Evolutionary conservation across 192 early-diverging fungal genomes (phyloP).

Genomic region (Coemansia sp.): DNA sequence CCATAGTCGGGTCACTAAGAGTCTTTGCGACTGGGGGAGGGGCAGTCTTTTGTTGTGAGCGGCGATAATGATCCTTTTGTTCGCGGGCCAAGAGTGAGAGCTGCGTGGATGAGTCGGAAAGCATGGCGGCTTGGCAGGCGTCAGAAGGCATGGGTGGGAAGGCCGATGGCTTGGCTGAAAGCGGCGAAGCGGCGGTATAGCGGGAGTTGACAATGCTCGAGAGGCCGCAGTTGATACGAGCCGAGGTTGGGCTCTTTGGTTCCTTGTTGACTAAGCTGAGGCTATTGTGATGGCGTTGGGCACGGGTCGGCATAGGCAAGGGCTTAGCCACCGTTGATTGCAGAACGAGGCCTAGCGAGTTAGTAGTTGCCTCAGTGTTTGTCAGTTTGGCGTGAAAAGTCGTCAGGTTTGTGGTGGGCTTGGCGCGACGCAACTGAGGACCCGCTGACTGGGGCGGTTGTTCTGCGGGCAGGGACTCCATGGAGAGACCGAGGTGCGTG

Average conservation of each 20-base stretch:
- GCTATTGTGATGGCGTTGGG: slow-evolving; percentile 52
- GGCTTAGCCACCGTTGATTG: slow-evolving; percentile 33
- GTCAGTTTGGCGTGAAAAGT: slow-evolving; percentile 33
- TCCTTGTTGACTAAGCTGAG: slow-evolving; percentile 22
- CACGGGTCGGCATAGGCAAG: slow-evolving; percentile 37
- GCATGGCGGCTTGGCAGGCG: slow-evolving; percentile 55
- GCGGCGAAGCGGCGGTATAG: slow-evolving; percentile 9
- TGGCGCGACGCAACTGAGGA: slow-evolving; percentile 43
- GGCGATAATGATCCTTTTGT: slow-evolving; percentile 13
- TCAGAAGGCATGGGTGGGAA: slow-evolving; percentile 57
- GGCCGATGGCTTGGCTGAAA: slow-evolving; percentile 17
- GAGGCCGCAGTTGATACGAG: slow-evolving; percentile 38
- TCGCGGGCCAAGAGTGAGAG: slow-evolving; percentile 13
- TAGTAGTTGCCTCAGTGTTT: slow-evolving; percentile 29
- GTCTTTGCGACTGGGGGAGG: slow-evolving; percentile 12
- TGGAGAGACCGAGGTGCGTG: slow-evolving; percentile 54
- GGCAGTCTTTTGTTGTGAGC: slow-evolving; percentile 11
- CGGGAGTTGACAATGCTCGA: slow-evolving; percentile 39
- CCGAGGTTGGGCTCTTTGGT: slow-evolving; percentile 32
- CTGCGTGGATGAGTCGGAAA: slow-evolving; percentile 29
- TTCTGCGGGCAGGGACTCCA: slow-evolving; percentile 34
- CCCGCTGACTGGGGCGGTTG: slow-evolving; percentile 9
- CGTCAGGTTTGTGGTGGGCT: slow-evolving; percentile 33
- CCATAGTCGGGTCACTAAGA: slow-evolving; percentile 18
- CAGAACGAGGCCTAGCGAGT: slow-evolving; percentile 52